Conservation (phyloP, 139 green algal species). For the Coelastrella sp. region DNA sequence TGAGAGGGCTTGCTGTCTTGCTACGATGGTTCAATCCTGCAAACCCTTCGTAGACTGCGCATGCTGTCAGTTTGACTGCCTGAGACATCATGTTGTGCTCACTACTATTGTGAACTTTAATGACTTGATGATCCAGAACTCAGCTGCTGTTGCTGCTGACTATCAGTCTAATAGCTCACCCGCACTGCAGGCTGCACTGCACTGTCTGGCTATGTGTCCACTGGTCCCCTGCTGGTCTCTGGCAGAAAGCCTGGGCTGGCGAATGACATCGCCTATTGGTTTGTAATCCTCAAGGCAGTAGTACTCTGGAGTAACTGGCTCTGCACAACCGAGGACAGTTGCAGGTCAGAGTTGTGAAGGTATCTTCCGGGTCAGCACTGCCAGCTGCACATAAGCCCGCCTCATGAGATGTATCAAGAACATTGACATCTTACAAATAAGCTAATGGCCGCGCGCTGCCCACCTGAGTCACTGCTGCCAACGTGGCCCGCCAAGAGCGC, state of each 20-base stretch:
- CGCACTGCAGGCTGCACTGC: constrained; percentile 8
- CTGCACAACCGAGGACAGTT: not conserved
- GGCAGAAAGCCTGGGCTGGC: not conserved
- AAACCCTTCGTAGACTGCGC: too few species aligned
- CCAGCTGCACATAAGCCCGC: not conserved
- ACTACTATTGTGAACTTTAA: too few species aligned
- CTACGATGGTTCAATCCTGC: too few species aligned
- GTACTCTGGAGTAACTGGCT: not conserved
- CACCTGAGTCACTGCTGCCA: not conserved
- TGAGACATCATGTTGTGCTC: too few species aligned
- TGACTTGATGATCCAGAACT: too few species aligned
- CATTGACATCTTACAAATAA: not conserved
- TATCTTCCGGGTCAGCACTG: not conserved
- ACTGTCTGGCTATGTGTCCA: constrained; percentile 15
- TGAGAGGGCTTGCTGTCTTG: too few species aligned
- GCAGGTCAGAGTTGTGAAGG: not conserved
- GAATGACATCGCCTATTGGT: not conserved
- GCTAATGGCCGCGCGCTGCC: not conserved
- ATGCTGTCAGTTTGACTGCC: too few species aligned
- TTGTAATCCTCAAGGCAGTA: constrained; percentile 38
- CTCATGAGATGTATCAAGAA: not conserved
- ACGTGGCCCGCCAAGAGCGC: not conserved
- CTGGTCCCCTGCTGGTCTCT: not conserved
- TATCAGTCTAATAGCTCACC: not conserved
- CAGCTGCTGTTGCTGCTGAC: too few species aligned